Evolutionary conservation across 208 protist genomes (phyloP), one percentile per base, ranked within the genome.

Genomic region (Leishmania lainsoni): DNA sequence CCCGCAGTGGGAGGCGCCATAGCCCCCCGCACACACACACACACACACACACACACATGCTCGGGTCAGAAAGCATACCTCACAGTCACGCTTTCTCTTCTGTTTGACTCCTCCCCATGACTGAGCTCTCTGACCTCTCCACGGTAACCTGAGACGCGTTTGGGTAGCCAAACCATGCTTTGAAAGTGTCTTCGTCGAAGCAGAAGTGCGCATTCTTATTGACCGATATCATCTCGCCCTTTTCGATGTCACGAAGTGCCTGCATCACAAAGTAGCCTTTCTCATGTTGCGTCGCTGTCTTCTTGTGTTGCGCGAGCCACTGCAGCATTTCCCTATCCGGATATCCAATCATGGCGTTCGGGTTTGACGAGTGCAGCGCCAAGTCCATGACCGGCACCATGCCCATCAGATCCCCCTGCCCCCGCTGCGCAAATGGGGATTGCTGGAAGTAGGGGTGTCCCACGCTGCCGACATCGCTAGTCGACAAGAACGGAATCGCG

Each of bases 231-330:
- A 94, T 76, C 70, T 96, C 93, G 54, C 93, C 92, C 26, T 80
- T 80, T 56, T 93, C 76, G 81, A 98, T 96, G 72, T 96, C 93
- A n/a, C 90, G 91, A 75, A 95, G 78, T 3, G 94, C 94, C 81
- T 98, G 94, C 90, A 98, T 91, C 26, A 96, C 92, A 86, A 98
- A 96, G 86, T 95, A 96, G 48, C 89, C 87, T 69, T 90, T 92
- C 74, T 92, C 85, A 66, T 75, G 45, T 65, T 84, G 75, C 63
- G 94, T 83, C 29, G 81, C 88, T 8, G 87, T 79, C 78, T 89
- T 93, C 84, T 92, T 92, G 65, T 94, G 89, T 78, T 95, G 93
- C 29, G 83, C 83, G 42, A 96, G 83, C 92, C 93, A 98, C 83
- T 86, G 89, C 58, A 96, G 75, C 94, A 98, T 98, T 72, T 96